Evolutionary conservation across 2,329 filamentous ascomycete genomes (phyloP), one percentile per base, ranked within the genome.

Genomic region (Sporothrix luriei): DNA sequence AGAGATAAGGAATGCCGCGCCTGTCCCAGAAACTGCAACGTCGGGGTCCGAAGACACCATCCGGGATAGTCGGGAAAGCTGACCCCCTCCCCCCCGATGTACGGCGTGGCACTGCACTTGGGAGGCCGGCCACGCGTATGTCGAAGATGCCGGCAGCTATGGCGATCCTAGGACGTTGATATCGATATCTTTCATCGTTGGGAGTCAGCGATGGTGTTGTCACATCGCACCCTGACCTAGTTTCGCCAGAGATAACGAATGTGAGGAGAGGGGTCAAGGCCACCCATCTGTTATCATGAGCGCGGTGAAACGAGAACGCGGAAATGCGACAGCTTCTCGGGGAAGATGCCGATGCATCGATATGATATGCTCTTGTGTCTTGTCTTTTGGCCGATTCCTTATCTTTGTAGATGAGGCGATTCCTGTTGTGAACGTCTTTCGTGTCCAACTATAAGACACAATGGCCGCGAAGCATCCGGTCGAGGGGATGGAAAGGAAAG

Each of bases 241-340:
- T 29, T 62, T 21, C 48, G 33, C 40, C 24, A 64, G 7, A 64
- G 61, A 64, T 64, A 64, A 64, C 43, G 61, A 64, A 10, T 64
- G 13, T 64, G 40, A 26, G 14, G 40, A 29, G 59, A 33, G 43
- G 61, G 40, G 49, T 3, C 3, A 21, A 9, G 51, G 1, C 16
- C 46, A 2, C 14, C 21, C 9, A 11, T 21, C 19, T 10, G 61
- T 64, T 64, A 64, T 64, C 61, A 33, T 33, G 40, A 33, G 40
- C 14, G 61, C 61, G 43, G 43, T 14, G 24, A 49, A 64, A 40
- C 40, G 33, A 64, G 57, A 21, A 46, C 11, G 40, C 40, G 40
- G 11, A 43, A 43, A 13, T 13, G 40, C 40, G 40, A 9, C 21
- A 24, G 21, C 38, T 48, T 62, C 40, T 29, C 40, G 19, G 9